Evolutionary conservation across 75 land plant species (phyloP).

Genomic region (Pinus taeda): DNA sequence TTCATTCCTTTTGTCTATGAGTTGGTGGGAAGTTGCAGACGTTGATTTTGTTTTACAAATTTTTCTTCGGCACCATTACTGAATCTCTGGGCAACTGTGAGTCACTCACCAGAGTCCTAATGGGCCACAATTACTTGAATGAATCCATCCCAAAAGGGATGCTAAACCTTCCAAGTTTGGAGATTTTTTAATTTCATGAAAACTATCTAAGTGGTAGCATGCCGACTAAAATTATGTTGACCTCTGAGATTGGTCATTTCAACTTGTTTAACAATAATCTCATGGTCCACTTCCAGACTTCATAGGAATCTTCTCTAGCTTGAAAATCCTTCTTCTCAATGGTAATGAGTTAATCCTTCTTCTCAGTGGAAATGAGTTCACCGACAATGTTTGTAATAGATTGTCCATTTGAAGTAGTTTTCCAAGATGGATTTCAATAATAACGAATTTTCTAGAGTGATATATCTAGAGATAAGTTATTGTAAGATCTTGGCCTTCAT

Average conservation of each 20-base stretch:
- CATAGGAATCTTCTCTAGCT: no score
- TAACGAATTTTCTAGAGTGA: no score
- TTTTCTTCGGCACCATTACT: conserved; percentile 73
- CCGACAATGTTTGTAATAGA: no score
- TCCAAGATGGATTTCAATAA: no score
- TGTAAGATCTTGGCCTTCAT: no score
- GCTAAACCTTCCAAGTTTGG: conserved; percentile 60
- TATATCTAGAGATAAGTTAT: no score
- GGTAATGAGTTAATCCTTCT: no score
- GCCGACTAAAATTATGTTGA: background rate
- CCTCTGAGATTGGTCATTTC: conserved; percentile 46
- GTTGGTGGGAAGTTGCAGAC: conserved; percentile 35
- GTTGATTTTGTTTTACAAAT: conserved; percentile 63
- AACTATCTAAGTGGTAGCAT: conserved; percentile 59
- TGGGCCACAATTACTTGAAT: no score
- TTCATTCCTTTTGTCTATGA: conserved; percentile 67
- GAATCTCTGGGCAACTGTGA: conserved; percentile 65
- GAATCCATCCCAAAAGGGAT: conserved; percentile 26
- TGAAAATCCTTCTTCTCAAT: no score
- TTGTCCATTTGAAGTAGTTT: no score
- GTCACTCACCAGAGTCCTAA: conserved; percentile 46
- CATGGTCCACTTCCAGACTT: conserved; percentile 3
- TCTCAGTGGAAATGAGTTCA: no score
- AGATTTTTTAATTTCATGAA: conserved; percentile 41
- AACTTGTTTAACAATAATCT: conserved; percentile 38